Percentiles rank a stretch among this genome's conserved stretches.
These are phyloP conservation scores for Lentinula sp. DNA, from an alignment of 768 basidiomycete genomes.

Conservation along the genomic window DNA sequence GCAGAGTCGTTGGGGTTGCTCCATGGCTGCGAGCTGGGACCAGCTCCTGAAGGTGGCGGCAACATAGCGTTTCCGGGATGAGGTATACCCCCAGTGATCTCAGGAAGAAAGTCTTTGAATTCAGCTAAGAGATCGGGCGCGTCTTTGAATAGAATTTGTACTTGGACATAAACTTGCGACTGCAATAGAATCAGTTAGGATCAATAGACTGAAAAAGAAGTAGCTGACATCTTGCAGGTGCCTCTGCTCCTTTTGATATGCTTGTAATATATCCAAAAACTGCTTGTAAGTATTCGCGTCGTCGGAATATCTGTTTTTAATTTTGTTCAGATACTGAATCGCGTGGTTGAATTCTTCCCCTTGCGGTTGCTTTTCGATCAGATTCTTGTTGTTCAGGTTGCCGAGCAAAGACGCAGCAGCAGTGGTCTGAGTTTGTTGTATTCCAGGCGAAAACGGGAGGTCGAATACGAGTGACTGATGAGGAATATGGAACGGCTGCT, in stretches of 20 bases:
- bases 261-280: conserved; percentile 83
- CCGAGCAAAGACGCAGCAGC: conserved; percentile 66
- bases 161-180: conserved; percentile 78
- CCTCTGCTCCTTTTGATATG: conserved; percentile 81
- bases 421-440: conserved; percentile 39
- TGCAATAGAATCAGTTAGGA: conserved; percentile 18
- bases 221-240: conserved; percentile 62
- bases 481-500: conserved; percentile 30
- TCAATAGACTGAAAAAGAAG: conserved; percentile 4
- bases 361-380: conserved; percentile 45
- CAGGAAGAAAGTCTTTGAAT: conserved; percentile 79
- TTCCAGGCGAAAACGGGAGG: conserved; percentile 39
- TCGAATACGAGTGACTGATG: conserved; percentile 29
- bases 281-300: conserved; percentile 93
- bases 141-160: conserved; percentile 75
- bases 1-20: conserved; percentile 27
- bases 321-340: conserved; percentile 97
- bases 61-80: conserved; percentile 40
- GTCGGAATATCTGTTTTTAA: conserved; percentile 84
- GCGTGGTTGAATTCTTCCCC: conserved; percentile 83
- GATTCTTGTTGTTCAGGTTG: conserved; percentile 44
- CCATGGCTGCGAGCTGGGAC: conserved; percentile 24
- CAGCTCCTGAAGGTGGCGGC: conserved; percentile 32
- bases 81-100: conserved; percentile 38
- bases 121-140: conserved; percentile 74